Percentiles rank a stretch among this genome's conserved stretches.
These are phyloP conservation scores for Senecio squalidus DNA, from an alignment of 140 eudicot genomes.

Conservation along the genomic window DNA sequence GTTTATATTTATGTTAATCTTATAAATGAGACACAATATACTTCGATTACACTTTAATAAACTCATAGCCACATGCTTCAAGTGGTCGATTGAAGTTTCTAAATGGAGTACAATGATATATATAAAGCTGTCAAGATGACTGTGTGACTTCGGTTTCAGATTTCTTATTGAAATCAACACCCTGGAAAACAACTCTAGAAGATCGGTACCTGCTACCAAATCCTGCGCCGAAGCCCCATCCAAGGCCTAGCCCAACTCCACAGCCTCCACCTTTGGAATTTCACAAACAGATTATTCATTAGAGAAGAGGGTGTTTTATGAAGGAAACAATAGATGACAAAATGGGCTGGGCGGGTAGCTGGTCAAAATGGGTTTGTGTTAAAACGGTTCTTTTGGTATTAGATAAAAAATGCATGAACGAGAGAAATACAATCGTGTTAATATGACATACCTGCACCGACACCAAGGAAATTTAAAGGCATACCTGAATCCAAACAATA, in stretches of 20 bases:
- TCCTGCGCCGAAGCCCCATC: slow-evolving; percentile 85
- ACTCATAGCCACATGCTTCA: slow-evolving; percentile 1
- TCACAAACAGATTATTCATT: not conserved
- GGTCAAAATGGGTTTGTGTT: no score
- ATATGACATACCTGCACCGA: slow-evolving; percentile 67
- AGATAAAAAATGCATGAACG: slow-evolving; percentile 1
- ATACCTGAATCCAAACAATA: slow-evolving; percentile 38
- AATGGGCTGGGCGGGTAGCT: no score
- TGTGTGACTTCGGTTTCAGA: slow-evolving; percentile 29
- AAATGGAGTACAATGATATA: no score
- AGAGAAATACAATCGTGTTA: slow-evolving; percentile 10
- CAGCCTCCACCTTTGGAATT: slow-evolving; percentile 72
- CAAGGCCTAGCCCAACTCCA: slow-evolving; percentile 83
- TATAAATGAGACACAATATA: slow-evolving; percentile 5
- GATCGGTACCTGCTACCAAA: slow-evolving; percentile 64
- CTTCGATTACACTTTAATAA: not conserved
- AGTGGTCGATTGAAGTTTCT: not conserved
- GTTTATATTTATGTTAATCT: not conserved
- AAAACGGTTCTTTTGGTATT: no score
- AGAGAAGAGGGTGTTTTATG: not conserved
- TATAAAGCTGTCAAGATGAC: slow-evolving; percentile 25
- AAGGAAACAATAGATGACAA: no score
- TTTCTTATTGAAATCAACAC: slow-evolving; percentile 44
- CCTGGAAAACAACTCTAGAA: slow-evolving; percentile 57
- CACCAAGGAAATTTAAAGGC: slow-evolving; percentile 70